Conservation (phyloP, 2,329 filamentous ascomycete genomes). For the Thielaviopsis euricoi region DNA sequence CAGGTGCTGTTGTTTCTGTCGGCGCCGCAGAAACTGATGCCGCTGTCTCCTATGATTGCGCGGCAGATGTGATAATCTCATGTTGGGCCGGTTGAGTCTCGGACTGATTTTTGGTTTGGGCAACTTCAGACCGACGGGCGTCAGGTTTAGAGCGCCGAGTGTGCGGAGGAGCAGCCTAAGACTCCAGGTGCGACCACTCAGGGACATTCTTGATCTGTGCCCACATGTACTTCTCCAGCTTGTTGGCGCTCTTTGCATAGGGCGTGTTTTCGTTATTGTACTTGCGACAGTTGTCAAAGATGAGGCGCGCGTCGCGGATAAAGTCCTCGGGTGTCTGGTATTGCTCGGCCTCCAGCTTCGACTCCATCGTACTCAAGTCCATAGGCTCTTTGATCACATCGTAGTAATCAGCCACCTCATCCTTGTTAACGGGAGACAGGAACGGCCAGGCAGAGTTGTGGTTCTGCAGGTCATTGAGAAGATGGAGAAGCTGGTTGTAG, state of each 20-base stretch:
- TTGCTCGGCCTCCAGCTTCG: constrained; percentile 81
- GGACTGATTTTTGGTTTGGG: neutral
- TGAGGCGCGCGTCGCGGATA: constrained; percentile 68
- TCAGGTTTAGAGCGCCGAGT: neutral
- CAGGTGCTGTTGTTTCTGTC: neutral
- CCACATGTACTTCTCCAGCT: constrained; percentile 92
- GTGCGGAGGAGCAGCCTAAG: neutral
- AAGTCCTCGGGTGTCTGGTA: constrained; percentile 90
- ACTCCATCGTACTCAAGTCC: constrained; percentile 92
- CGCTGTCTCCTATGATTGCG: neutral
- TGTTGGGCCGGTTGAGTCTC: neutral
- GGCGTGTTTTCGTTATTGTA: constrained; percentile 95
- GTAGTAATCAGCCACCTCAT: constrained; percentile 98
- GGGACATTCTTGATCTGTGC: constrained; percentile 78
- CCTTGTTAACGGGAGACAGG: constrained; percentile 78
- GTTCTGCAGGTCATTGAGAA: constrained; percentile 91
- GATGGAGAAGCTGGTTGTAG: constrained; percentile 81
- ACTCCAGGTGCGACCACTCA: constrained; percentile 61
- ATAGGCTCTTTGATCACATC: constrained; percentile 96
- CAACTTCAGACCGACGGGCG: neutral
- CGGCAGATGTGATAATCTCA: neutral
- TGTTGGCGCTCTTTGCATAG: constrained; percentile 89
- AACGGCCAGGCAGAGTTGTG: constrained; percentile 91
- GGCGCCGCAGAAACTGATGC: neutral
- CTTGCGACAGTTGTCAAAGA: constrained; percentile 87